Evolutionary conservation across 2,329 filamentous ascomycete species (phyloP), one percentile per base, ranked within the genome.

Genomic region (Hymenoscyphus linearis): DNA sequence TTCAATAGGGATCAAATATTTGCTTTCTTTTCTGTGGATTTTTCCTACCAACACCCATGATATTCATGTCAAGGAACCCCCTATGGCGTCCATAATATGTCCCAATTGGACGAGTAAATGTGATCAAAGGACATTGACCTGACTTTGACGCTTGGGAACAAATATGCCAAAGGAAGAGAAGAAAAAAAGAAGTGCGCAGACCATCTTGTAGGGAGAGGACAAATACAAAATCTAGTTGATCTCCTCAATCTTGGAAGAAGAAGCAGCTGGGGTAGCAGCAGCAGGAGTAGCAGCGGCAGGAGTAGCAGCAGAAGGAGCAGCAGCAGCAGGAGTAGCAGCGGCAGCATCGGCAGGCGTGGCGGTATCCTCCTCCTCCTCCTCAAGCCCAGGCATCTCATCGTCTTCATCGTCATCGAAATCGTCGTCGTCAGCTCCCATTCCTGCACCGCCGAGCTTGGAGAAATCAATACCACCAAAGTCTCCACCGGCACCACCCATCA

Each of bases 401-500:
- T 71, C 71, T 37, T 70, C 83, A 69, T 85, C 70, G 26, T 62
- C 70, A 25, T 65, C 74, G 66, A 73, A 69, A 54, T 73, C 77
- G 56, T 73, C 74, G 34, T 76, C 80, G 22, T 18, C 52, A 52
- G 37, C 58, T 18, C 53, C 59, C 52, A 76, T 78, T 55, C 77
- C 85, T 66, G 81, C 85, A 65, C 82, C 87, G 66, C 87, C 88
- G 65, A 96, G 87, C 82, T 96, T 96, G 71, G 90, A 95, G 85
- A 96, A 96, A 78, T 96, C 92, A 74, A 96, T 95, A 71, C 90
- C 90, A 71, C 89, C 86, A 67, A 95, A 91, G 76, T 91, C 90
- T 68, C 85, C 86, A 64, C 84, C 83, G 52, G 69, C 70, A 36
- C 77, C 72, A 37, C 72, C 71, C 70, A 74, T 72, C 71, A 74